Base-by-base conservation (phyloP, 306 rosid genomes). In the Parietaria judaica region DNA sequence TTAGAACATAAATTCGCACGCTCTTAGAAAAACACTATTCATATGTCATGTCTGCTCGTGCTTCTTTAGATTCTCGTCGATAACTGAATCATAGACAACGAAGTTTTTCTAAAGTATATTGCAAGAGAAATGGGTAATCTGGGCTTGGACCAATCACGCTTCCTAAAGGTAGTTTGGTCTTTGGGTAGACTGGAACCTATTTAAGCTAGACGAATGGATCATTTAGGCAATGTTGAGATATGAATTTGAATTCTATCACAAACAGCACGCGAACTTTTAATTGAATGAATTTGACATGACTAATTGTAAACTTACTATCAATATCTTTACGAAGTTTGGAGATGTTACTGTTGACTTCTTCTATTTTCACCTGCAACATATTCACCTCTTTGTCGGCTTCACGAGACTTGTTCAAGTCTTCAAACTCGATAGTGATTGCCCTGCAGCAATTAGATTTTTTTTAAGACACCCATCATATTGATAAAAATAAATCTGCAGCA, bases 301-400 rank as follows among this genome's bases (percentile, higher is more conserved):
- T 8, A 5, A 41, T 5, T 1, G 9, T 12, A 54, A 74, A 63
- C 98, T 81, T 75, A 88, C 98, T 81, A 37, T 86, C 95, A 80
- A 84, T 64, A 80, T 92, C 95, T 79, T 81, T 92, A 35, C 52
- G 83, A 71, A 83, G 69, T 76, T 78, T 92, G 69, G 79, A 83
- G 49, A 83, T 72, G 62, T 75, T 86, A 73, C 54, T 79, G 53
- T 82, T 74, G 65, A 77, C 84, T 73, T 84, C 98, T 66, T 82
- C 66, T 71, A 83, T 66, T 84, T 86, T 92, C 72, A 79, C 79
- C 81, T 82, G 90, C 79, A 83, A 66, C 81, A 78, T 74, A 70
- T 82, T 83, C 61, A 92, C 95, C 79, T 85, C 98, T 75, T 75
- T 88, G 78, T 88, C 96, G 36, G 80, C 88, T 69, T 84, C 95